A percentile compares a stretch with the other conserved stretches of the same genome.
Evolutionary conservation across 495 filamentous ascomycete genomes (phyloP).

Genomic region (Penicillium antarcticum): DNA sequence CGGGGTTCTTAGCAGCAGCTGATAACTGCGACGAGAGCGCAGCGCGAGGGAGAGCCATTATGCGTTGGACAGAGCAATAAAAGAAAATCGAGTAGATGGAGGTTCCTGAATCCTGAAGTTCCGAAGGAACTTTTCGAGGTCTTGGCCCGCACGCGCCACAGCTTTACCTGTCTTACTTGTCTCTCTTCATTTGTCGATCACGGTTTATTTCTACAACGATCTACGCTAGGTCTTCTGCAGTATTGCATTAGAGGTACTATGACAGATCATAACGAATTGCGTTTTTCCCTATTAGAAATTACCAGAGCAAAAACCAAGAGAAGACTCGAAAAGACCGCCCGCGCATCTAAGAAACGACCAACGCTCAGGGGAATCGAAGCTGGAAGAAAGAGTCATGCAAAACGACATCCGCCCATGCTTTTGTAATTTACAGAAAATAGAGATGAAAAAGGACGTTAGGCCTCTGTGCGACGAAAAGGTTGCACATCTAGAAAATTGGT

Average conservation of each 20-base stretch:
- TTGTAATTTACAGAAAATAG: conserved; percentile 42
- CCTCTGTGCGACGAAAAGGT: neutral
- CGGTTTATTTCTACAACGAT: too few relatives aligned
- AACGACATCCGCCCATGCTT: conserved; percentile 39
- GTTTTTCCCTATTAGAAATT: conserved; percentile 16
- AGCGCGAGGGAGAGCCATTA: conserved; percentile 19
- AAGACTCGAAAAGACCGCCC: conserved; percentile 16
- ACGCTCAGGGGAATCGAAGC: conserved; percentile 17
- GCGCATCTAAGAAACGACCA: conserved; percentile 24
- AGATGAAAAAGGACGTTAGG: conserved; percentile 5
- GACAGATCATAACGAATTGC: neutral
- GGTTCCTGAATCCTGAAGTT: conserved; percentile 2
- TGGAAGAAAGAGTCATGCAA: conserved; percentile 20
- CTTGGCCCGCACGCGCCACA: conserved; percentile 10
- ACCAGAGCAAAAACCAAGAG: conserved; percentile 5
- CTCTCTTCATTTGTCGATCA: neutral
- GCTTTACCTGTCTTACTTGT: neutral
- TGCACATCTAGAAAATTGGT: conserved; percentile 27
- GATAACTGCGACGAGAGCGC: conserved; percentile 19
- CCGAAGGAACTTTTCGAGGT: conserved; percentile 5
- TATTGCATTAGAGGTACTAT: conserved; percentile 11
- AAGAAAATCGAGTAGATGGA: neutral
- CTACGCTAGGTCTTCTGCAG: conserved; percentile 5
- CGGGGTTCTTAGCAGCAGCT: conserved; percentile 12
- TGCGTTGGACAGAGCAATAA: neutral